Base-by-base conservation (phyloP, 192 early-diverging fungal genomes). In the Rhizophagus clarus region DNA sequence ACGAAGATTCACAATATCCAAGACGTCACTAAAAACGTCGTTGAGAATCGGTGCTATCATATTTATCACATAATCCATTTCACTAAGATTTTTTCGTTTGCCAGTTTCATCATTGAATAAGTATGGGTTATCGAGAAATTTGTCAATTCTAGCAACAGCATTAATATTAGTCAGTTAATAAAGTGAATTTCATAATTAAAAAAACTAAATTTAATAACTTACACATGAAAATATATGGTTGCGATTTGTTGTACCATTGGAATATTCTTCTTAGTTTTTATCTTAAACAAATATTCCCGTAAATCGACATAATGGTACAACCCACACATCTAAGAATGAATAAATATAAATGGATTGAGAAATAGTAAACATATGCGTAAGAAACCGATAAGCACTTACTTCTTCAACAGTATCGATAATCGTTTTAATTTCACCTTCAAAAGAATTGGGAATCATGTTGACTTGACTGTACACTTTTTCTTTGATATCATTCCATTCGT, bases 11-110 rank as follows among this genome's bases (percentile, higher is more conserved):
- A 77, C 3, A 68, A 24, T 17, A 67, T 77, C 26, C 24, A 47
- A 68, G 15, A 67, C 28, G n/a, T 77, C 64, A 47, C 47, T 67
- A 28, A 77, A 77, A 26, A 77, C 11, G n/a, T 29, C 29, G 3
- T 42, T 68, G 9, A 77, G 37, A 42, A 77, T 77, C 29, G 40
- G 64, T 20, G 42, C 45, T 47, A 37, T 67, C n/a, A 77, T 67
- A 45, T 42, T 67, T 45, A 77, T 66, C 15, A 31, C 64, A 51
- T 49, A 67, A 12, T 77, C 63, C 8, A 77, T 77, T 67, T 77
- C 45, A 31, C 37, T 67, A 8, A 77, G 24, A 47, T 77, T 40
- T 22, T 49, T 29, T 24, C 6, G 2, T 15, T 77, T 67, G 63
- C 61, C 64, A 8, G 3, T 47, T 26, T 77, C n/a, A 0, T 77